A percentile compares a stretch with the other conserved stretches of the same genome.
Evolutionary conservation across 495 filamentous ascomycete genomes (phyloP).

Genomic region (Penicillium coffeae): DNA sequence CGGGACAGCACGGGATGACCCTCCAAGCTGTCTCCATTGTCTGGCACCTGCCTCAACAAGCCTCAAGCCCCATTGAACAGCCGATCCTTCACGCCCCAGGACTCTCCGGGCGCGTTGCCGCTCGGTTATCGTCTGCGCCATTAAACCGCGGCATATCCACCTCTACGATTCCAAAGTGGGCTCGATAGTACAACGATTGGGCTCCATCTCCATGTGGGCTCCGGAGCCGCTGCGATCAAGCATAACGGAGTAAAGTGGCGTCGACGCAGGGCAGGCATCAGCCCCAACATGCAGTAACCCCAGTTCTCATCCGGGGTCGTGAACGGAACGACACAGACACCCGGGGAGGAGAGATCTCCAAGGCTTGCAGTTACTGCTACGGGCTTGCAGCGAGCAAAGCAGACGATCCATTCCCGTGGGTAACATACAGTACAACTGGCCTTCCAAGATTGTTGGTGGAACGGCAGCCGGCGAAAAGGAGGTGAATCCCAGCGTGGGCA

Average conservation of each 20-base stretch:
- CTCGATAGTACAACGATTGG: too few species aligned
- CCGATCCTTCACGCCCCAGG: neutral
- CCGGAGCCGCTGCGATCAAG: neutral
- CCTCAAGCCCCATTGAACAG: neutral
- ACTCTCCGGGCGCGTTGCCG: neutral
- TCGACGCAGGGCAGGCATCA: neutral
- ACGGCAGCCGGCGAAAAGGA: conserved; percentile 18
- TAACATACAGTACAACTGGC: too few species aligned
- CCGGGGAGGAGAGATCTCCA: too few species aligned
- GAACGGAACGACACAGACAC: too few species aligned
- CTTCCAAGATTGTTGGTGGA: conserved; percentile 23
- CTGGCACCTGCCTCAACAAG: too few species aligned
- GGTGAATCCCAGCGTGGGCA: conserved; percentile 23
- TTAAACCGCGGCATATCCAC: neutral
- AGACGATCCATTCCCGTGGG: conserved; percentile 33
- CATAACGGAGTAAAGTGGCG: neutral
- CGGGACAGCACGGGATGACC: too few species aligned
- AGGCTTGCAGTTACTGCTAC: too few species aligned
- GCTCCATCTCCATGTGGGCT: neutral
- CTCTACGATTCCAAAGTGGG: neutral
- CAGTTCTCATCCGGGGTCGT: neutral
- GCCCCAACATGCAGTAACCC: neutral
- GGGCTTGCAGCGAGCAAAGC: too few species aligned
- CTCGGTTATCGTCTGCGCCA: conserved; percentile 1
- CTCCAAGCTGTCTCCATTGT: too few species aligned